A percentile compares a stretch with the other conserved stretches of the same genome.
phyloP scores from a whole-genome alignment of 108 stramenopile genomes.

The Schizochytrium sp. region DNA sequence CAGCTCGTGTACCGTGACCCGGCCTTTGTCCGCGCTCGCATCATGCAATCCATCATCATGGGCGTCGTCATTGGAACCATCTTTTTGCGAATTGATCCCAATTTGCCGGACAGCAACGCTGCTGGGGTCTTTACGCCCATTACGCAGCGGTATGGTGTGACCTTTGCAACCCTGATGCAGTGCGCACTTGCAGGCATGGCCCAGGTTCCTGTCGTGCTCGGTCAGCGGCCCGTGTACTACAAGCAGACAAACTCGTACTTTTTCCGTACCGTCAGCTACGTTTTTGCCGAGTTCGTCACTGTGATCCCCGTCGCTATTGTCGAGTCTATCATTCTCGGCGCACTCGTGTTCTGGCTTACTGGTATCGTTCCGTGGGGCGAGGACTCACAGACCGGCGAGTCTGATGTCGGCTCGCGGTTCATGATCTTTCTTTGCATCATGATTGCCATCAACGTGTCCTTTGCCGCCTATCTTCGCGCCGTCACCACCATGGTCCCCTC shows the following conservation, averaged over 20 bases:
- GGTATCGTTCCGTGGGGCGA: not conserved
- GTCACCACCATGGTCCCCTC: not conserved
- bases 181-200: not conserved
- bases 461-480: not conserved
- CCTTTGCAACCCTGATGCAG: not conserved
- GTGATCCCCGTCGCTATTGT: slow-evolving; percentile 19
- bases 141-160: not conserved
- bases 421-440: not conserved
- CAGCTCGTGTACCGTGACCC: not conserved
- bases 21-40: not conserved
- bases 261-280: slow-evolving; percentile 32
- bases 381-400: not conserved
- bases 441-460: not conserved
- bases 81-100: not conserved
- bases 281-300: not conserved
- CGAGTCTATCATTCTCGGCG: slow-evolving; percentile 48
- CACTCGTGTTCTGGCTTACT: not conserved
- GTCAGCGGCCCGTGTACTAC: not conserved
- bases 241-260: slow-evolving; percentile 51
- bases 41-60: not conserved
- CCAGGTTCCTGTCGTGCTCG: not conserved
- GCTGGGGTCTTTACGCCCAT: not conserved
- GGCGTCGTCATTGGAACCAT: slow-evolving; percentile 10
- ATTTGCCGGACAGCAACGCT: not conserved
- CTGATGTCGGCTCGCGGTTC: not conserved